Base-by-base conservation (phyloP, 148 eudicot species). In the Euryodendron excelsum region DNA sequence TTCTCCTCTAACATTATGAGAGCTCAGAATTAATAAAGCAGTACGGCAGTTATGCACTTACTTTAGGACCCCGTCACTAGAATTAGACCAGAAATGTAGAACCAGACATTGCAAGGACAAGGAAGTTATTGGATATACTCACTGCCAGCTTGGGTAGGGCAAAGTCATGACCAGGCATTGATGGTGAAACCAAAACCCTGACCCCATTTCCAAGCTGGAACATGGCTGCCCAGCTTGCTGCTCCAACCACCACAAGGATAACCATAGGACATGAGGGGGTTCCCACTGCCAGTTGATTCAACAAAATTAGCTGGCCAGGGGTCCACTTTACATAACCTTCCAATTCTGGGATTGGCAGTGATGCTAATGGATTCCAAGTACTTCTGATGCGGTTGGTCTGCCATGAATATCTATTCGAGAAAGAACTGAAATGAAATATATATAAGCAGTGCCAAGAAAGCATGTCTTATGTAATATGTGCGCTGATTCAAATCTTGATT, bases 161-260 rank as follows among this genome's bases (percentile, higher is more conserved):
- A 44, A 44, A 12, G 8, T 25, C 47, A 39, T 44, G 34, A 13
- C 30, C 33, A 23, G 73, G 74, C 59, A 71, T 50, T 71, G 74
- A 71, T 48, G 59, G 23, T 50, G 74, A 71, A 14, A 71, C 58
- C 41, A 4, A 69, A 47, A 69, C 37, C n/a, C 48, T 69, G 73
- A 5, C 7, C 52, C 33, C 11, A n/a, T 59, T 59, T 59, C 63
- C 27, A 63, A 15, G 31, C 39, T 13, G 39, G 37, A 28, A 28
- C 31, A 41, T 30, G 23, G 36, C 58, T 50, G 74, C 14, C 58
- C 59, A 45, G n/a, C 12, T 47, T 69, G 72, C 52, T 41, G 30
- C 52, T 39, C 15, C 34, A 45, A 69, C 30, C 50, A 41, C 2
- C 23, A 65, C 44, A 68, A 25, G 70, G 28, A 69, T 45, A 50